Conservation (phyloP, 1,139 yeast species). For the Schwanniomyces etchellsii region DNA sequence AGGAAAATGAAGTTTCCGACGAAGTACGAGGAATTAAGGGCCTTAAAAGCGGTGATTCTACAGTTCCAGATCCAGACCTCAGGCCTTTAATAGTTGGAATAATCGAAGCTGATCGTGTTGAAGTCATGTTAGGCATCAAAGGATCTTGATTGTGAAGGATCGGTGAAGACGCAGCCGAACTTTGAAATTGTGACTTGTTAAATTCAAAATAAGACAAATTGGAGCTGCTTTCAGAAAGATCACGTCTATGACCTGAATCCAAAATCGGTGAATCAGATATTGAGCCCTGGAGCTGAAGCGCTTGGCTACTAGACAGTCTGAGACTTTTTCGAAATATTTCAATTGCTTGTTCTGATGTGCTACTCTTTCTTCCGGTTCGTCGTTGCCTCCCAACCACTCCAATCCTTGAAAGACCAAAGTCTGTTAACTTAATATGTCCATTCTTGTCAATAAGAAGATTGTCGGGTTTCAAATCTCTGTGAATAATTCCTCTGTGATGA, state of each 20-base stretch:
- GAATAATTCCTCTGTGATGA: slow-evolving; percentile 85
- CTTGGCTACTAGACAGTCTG: slow-evolving; percentile 12
- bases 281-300: slow-evolving; percentile 11
- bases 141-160: not conserved
- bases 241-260: slow-evolving; percentile 27
- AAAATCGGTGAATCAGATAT: slow-evolving; percentile 25
- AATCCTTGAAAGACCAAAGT: slow-evolving; percentile 88
- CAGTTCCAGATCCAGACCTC: slow-evolving; percentile 25
- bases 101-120: slow-evolving; percentile 5
- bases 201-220: not conserved
- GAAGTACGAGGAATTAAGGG: slow-evolving; percentile 45
- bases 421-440: slow-evolving; percentile 91
- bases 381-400: slow-evolving; percentile 84
- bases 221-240: slow-evolving; percentile 21
- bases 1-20: slow-evolving; percentile 52
- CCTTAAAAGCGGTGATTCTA: slow-evolving; percentile 45
- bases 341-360: slow-evolving; percentile 41
- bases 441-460: slow-evolving; percentile 76
- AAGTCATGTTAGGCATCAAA: slow-evolving; percentile 2
- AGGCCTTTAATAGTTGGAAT: slow-evolving; percentile 9
- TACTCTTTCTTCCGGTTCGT: slow-evolving; percentile 34
- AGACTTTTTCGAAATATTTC: slow-evolving; percentile 34
- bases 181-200: not conserved
- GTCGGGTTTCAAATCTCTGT: slow-evolving; percentile 94
- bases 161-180: not conserved